Evolutionary conservation across 352 stramenopile species (phyloP), one percentile per base, ranked within the genome.

Genomic region (Phytophthora fragariae): DNA sequence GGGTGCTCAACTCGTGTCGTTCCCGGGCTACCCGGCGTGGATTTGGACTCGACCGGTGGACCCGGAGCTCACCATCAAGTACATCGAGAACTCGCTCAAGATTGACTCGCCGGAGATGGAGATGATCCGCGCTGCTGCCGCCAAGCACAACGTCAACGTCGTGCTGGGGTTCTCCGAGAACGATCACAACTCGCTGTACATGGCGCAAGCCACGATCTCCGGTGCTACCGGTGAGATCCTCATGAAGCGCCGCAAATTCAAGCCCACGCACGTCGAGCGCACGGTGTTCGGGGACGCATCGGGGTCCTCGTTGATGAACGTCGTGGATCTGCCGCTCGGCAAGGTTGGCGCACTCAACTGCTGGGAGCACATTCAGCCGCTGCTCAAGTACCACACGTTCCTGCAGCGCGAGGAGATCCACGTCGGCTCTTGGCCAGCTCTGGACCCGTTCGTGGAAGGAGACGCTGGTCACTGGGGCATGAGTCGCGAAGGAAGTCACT

Each of bases 101-200:
- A 19, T 76, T 3, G 52, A 79, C n/a, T 79, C 67, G 9, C 15
- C 50, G 11, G 67, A 79, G 62, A 79, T 79, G 72, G 37, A 72
- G 15, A 72, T 31, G 27, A 79, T 79, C 47, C 58, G 62, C 33
- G 61, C 66, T n/a, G 24, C 62, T n/a, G 61, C 67, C 14, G 58
- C 62, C 15, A 63, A 61, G 17, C 64, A 75, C 67, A 74, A 69
- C 52, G 57, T 79, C 57, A 62, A 70, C 47, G 70, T 77, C 53
- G 70, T 73, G 50, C 31, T 79, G 7, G 72, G 66, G 27, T 75
- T 75, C 67, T 75, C 72, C 8, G 72, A 79, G 67, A 77, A 79
- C 19, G 61, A 79, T 66, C 54, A 72, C 59, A 65, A 79, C 62
- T 72, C 66, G 72, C 62, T 79, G 6, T 79, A 79, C 67, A 65